phyloP scores from a whole-genome alignment of 345 rosid species.

The Erucastrum elatum region DNA sequence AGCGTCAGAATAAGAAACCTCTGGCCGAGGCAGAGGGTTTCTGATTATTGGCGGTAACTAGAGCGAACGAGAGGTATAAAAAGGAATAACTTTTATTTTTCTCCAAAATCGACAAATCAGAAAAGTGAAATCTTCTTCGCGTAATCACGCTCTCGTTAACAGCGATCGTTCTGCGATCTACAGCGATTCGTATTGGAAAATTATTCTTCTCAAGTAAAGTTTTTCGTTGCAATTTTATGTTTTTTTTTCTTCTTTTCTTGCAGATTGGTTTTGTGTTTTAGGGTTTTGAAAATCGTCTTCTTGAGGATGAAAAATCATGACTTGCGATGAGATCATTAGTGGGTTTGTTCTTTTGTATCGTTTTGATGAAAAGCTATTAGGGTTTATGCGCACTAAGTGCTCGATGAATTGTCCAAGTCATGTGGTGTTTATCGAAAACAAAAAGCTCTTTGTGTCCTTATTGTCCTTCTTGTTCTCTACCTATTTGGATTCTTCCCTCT shows the following conservation, averaged over 20 bases:
- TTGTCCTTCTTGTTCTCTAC: slow-evolving; percentile 27
- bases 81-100: background rate
- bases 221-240: too few relatives aligned
- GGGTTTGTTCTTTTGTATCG: slow-evolving; percentile 11
- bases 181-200: background rate
- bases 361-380: slow-evolving; percentile 9
- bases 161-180: slow-evolving; percentile 14
- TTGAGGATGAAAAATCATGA: background rate
- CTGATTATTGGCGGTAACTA: slow-evolving; percentile 30
- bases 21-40: slow-evolving; percentile 21
- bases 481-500: slow-evolving; percentile 11
- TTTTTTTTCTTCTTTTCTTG: background rate
- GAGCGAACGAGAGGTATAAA: slow-evolving; percentile 23
- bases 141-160: slow-evolving; percentile 24
- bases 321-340: background rate
- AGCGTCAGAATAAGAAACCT: background rate
- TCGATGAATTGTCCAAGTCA: slow-evolving; percentile 39
- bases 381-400: slow-evolving; percentile 37
- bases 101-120: slow-evolving; percentile 16
- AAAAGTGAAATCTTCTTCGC: slow-evolving; percentile 17
- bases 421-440: background rate
- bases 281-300: background rate
- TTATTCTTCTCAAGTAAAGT: slow-evolving; percentile 9
- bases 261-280: slow-evolving; percentile 6
- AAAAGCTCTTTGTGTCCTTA: slow-evolving; percentile 22